Conservation (phyloP, 2,329 filamentous ascomycete species). For the Talaromyces sp. region DNA sequence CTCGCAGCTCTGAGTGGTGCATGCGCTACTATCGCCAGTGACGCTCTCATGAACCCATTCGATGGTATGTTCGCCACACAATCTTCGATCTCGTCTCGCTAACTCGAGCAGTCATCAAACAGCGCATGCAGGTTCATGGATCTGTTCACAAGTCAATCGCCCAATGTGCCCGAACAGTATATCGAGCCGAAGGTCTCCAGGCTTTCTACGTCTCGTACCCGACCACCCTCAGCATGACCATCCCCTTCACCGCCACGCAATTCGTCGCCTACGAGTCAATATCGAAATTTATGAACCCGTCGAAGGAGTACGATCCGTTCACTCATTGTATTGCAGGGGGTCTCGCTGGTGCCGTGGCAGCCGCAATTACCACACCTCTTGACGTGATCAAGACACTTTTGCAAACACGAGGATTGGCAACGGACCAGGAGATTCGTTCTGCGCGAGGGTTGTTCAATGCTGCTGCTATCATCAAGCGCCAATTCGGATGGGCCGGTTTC, state of each 20-base stretch:
- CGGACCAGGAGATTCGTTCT: slow-evolving; percentile 75
- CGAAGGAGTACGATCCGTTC: slow-evolving; percentile 74
- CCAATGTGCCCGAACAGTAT: slow-evolving; percentile 85
- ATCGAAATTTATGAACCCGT: slow-evolving; percentile 87
- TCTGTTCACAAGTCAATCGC: slow-evolving; percentile 84
- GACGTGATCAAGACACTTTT: slow-evolving; percentile 98
- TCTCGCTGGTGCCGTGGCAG: slow-evolving; percentile 87
- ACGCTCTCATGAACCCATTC: slow-evolving; percentile 99
- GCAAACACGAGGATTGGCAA: slow-evolving; percentile 82
- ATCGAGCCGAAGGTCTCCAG: slow-evolving; percentile 77
- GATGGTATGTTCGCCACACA: slow-evolving; percentile 63
- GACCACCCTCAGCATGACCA: slow-evolving; percentile 96
- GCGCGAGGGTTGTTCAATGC: slow-evolving; percentile 79
- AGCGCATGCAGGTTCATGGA: slow-evolving; percentile 97
- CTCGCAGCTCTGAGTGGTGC: slow-evolving; percentile 79
- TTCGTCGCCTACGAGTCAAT: slow-evolving; percentile 98
- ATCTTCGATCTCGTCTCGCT: background rate
- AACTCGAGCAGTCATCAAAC: slow-evolving; percentile 77
- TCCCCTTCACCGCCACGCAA: slow-evolving; percentile 94
- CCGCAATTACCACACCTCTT: slow-evolving; percentile 89
- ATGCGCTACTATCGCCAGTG: slow-evolving; percentile 91
- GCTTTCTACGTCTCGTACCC: slow-evolving; percentile 99
- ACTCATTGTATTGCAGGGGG: slow-evolving; percentile 93
- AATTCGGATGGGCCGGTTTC: slow-evolving; percentile 83
- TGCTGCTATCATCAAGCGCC: slow-evolving; percentile 73